Evolutionary conservation across 2,329 filamentous ascomycete genomes (phyloP), one percentile per base, ranked within the genome.

Genomic region (Aspergillus sp.): DNA sequence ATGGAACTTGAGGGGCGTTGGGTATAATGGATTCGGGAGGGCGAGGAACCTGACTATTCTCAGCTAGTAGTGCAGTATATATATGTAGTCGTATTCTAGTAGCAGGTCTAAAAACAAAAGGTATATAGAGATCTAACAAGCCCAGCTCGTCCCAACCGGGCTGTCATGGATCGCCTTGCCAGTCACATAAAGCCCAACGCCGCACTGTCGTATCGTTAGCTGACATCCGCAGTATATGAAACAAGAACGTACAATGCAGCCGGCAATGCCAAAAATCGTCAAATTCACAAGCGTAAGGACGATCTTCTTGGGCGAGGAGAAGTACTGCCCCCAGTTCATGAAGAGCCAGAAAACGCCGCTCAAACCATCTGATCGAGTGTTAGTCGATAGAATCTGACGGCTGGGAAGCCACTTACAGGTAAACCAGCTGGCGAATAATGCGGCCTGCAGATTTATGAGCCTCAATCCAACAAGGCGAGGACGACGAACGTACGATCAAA

Each of bases 361-460:
- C 1, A 57, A 39, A 19, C 53, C 52, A 35, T 48, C n/a, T n/a
- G n/a, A n/a, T n/a, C n/a, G n/a, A n/a, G n/a, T n/a, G n/a, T n/a
- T n/a, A n/a, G n/a, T n/a, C n/a, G n/a, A n/a, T n/a, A n/a, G n/a
- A n/a, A n/a, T n/a, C n/a, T n/a, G n/a, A n/a, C n/a, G n/a, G n/a
- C n/a, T n/a, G n/a, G n/a, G n/a, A n/a, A n/a, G n/a, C n/a, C n/a
- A n/a, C n/a, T n/a, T n/a, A n/a, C n/a, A 72, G 32, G 73, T 78
- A 53, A 83, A 83, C 78, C 79, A 82, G 33, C 69, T 75, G 13
- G 71, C 74, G 38, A 82, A 81, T 2, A 81, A 55, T 1, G 77
- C 69, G 16, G 64, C 68, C 45, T 55, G 13, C n/a, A 15, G 34
- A 29, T 26, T 22, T 22, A 8, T 29, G 3, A 28, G 14, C 6